A percentile compares a stretch with the other conserved stretches of the same genome.
Evolutionary conservation across 257 asterid species (phyloP).

Genomic region (Salvia rosmarinus): DNA sequence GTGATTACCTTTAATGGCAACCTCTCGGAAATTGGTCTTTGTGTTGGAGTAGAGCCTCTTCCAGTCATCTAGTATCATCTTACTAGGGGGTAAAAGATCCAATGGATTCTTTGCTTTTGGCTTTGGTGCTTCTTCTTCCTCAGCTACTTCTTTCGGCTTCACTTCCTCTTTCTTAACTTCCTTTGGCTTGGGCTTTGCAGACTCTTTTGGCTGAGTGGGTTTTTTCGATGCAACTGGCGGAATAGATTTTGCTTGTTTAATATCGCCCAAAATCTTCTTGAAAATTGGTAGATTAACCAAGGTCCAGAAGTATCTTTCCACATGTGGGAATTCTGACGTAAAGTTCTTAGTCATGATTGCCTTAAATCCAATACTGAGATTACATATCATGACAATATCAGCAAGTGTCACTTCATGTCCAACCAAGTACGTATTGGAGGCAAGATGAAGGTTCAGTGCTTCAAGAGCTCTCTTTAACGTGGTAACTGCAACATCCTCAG

Average conservation of each 20-base stretch:
- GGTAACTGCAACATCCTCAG: conserved; percentile 69
- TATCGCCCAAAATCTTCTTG: conserved; percentile 60
- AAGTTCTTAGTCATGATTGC: conserved; percentile 67
- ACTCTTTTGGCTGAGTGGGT: conserved; percentile 61
- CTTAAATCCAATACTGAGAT: conserved; percentile 57
- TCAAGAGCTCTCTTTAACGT: conserved; percentile 67
- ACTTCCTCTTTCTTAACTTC: conserved; percentile 60
- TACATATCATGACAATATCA: conserved; percentile 68
- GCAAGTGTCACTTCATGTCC: conserved; percentile 77
- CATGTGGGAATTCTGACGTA: conserved; percentile 77
- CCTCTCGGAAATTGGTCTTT: conserved; percentile 90
- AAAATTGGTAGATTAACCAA: conserved; percentile 73
- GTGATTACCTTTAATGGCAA: conserved; percentile 76
- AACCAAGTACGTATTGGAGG: conserved; percentile 74
- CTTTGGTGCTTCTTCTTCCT: conserved; percentile 84
- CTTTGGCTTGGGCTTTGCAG: conserved; percentile 72
- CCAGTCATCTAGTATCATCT: conserved; percentile 92
- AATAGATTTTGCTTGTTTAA: conserved; percentile 59
- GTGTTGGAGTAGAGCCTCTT: conserved; percentile 97
- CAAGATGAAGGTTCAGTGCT: conserved; percentile 74
- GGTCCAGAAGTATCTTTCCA: conserved; percentile 90
- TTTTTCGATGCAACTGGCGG: conserved; percentile 67
- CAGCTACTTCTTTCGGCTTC: conserved; percentile 53
- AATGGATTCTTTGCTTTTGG: conserved; percentile 90
- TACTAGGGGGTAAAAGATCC: conserved; percentile 92